Conservation (phyloP, 805 yeast species). For the Lipomyces yamadae region DNA sequence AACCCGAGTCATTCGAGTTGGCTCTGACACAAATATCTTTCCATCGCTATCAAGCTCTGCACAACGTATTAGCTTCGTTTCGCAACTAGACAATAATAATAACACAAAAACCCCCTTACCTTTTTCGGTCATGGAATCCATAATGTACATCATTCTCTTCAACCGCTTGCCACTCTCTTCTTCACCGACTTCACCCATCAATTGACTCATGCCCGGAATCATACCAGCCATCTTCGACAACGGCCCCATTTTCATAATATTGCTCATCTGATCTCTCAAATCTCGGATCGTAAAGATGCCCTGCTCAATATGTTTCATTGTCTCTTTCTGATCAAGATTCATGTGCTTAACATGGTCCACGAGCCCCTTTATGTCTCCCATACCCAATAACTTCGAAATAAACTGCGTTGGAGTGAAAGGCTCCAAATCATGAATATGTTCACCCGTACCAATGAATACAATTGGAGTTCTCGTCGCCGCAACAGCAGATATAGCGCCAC, state of each 20-base stretch:
- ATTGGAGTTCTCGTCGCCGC: slow-evolving; percentile 96
- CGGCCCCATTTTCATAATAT: slow-evolving; percentile 96
- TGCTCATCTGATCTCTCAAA: slow-evolving; percentile 92
- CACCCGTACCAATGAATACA: slow-evolving; percentile 97
- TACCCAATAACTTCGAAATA: slow-evolving; percentile 88
- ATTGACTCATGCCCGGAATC: slow-evolving; percentile 88
- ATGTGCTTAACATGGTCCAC: slow-evolving; percentile 92
- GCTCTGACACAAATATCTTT: slow-evolving; percentile 73
- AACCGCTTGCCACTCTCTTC: slow-evolving; percentile 86
- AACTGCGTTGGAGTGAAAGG: slow-evolving; percentile 87
- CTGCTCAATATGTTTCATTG: slow-evolving; percentile 89
- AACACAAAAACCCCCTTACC: slow-evolving; percentile 1
- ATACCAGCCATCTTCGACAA: slow-evolving; percentile 89
- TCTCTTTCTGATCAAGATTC: slow-evolving; percentile 80
- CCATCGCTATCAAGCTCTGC: slow-evolving; percentile 89
- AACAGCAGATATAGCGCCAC: slow-evolving; percentile 99
- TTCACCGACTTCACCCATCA: slow-evolving; percentile 75
- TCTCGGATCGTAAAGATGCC: slow-evolving; percentile 93
- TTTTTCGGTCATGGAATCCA: slow-evolving; percentile 94
- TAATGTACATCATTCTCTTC: slow-evolving; percentile 84
- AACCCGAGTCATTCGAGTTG: slow-evolving; percentile 83
- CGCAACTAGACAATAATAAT: neutral
- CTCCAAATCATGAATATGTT: slow-evolving; percentile 91
- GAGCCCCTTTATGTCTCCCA: slow-evolving; percentile 92
- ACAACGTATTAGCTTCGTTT: no score